phyloP scores from a whole-genome alignment of 352 stramenopile genomes.

The Phytophthora brassicae region DNA sequence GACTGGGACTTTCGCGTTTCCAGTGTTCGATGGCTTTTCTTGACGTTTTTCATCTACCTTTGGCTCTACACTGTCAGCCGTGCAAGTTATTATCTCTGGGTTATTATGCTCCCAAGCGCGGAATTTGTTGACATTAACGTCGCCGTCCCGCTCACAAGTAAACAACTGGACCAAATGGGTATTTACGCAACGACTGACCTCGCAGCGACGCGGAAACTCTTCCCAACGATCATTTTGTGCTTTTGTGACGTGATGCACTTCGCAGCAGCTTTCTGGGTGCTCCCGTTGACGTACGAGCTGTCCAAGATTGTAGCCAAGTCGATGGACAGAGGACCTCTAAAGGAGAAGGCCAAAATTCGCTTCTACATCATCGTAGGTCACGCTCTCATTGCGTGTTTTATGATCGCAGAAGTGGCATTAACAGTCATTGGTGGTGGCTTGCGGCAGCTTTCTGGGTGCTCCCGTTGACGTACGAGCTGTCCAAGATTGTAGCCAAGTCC shows the following conservation, averaged over 20 bases:
- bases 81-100: conserved; percentile 45
- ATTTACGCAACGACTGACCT: conserved; percentile 47
- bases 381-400: conserved; percentile 31
- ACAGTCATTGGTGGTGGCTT: conserved; percentile 31
- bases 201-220: conserved; percentile 22
- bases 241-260: conserved; percentile 57
- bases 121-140: conserved; percentile 43
- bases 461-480: conserved; percentile 61
- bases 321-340: conserved; percentile 57
- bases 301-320: conserved; percentile 52
- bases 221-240: conserved; percentile 38
- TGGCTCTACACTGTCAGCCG: conserved; percentile 39
- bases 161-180: conserved; percentile 51
- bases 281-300: conserved; percentile 63
- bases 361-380: conserved; percentile 41
- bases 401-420: conserved; percentile 28
- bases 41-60: conserved; percentile 57
- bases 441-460: too few relatives aligned
- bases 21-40: conserved; percentile 61
- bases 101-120: conserved; percentile 32
- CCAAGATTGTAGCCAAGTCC: conserved; percentile 49
- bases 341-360: conserved; percentile 45
- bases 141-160: conserved; percentile 28
- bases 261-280: conserved; percentile 47
- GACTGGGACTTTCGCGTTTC: conserved; percentile 54